Evolutionary conservation across 345 rosid species (phyloP).

Genomic region (Zanthoxylum bungeanum): DNA sequence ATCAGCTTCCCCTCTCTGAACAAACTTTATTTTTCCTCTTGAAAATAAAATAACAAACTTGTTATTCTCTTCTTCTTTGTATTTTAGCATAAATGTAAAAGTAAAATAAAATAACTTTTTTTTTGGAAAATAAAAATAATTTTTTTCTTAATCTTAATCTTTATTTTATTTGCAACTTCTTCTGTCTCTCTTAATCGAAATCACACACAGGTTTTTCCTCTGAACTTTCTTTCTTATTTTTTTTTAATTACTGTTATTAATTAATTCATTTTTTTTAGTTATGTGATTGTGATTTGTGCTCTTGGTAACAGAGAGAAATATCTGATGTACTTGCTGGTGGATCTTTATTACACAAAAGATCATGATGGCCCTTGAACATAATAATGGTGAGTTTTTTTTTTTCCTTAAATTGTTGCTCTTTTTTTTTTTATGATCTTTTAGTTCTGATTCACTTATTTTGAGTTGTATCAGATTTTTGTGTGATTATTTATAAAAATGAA

Average conservation of each 20-base stretch:
- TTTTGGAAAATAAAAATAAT: background rate
- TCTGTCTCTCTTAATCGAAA: background rate
- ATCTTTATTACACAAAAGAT: slow-evolving; percentile 40
- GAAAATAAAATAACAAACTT: no score
- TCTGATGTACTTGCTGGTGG: slow-evolving; percentile 63
- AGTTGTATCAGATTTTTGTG: background rate
- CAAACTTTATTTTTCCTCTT: background rate
- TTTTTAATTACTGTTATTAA: background rate
- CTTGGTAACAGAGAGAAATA: slow-evolving; percentile 40
- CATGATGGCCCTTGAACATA: slow-evolving; percentile 63
- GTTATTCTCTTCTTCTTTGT: background rate
- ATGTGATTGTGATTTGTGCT: slow-evolving; percentile 7
- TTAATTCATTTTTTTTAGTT: background rate
- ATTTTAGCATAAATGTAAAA: background rate
- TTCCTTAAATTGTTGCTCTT: background rate
- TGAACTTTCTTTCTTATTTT: background rate
- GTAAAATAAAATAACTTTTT: background rate
- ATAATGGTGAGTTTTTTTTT: slow-evolving; percentile 37
- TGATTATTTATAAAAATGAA: background rate
- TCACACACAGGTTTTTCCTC: slow-evolving; percentile 4
- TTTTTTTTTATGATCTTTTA: slow-evolving; percentile 5
- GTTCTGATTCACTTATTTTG: slow-evolving; percentile 1
- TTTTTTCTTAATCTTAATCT: background rate
- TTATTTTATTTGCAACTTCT: background rate
- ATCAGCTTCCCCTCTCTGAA: background rate